These are phyloP conservation scores for Cutaneotrichosporon cavernicola DNA, from an alignment of 1,284 basidiomycete species.

Conservation along the genomic window DNA sequence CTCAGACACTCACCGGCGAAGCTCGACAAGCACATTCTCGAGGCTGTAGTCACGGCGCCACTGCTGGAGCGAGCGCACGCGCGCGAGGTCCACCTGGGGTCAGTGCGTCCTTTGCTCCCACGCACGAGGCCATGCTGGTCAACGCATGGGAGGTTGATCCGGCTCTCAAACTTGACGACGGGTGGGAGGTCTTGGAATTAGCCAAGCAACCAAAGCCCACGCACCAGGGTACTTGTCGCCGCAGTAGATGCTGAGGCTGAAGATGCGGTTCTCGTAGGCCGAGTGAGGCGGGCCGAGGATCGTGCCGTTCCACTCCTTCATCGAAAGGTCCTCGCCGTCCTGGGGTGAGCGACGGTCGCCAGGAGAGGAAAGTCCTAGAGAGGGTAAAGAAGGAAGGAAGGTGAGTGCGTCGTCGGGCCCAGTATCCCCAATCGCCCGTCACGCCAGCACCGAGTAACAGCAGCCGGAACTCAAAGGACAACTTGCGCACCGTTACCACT, in stretches of 20 bases:
- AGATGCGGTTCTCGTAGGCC: constrained; percentile 97
- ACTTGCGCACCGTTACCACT: neutral
- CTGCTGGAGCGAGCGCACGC: constrained; percentile 66
- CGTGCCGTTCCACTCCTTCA: constrained; percentile 98
- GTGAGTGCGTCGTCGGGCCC: neutral
- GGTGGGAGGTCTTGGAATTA: constrained; percentile 43
- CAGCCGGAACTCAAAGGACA: neutral
- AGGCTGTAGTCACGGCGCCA: constrained; percentile 77
- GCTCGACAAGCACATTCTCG: constrained; percentile 85
- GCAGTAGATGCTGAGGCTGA: constrained; percentile 89
- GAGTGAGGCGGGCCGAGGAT: constrained; percentile 98
- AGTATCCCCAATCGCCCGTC: neutral
- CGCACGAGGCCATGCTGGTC: constrained; percentile 64
- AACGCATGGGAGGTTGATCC: constrained; percentile 95
- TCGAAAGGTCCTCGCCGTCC: constrained; percentile 88
- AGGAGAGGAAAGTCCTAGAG: neutral
- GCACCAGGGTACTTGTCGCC: constrained; percentile 76
- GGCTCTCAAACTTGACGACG: constrained; percentile 68
- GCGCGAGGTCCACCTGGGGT: constrained; percentile 64
- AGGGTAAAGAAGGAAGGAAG: neutral
- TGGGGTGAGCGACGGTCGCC: constrained; percentile 21
- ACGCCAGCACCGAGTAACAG: neutral
- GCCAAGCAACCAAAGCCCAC: constrained; percentile 32
- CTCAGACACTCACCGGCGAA: constrained; percentile 67
- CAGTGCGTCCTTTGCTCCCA: constrained; percentile 4